Base-by-base conservation (phyloP, 805 yeast species). In the Saccharomyces kudriavzevii region DNA sequence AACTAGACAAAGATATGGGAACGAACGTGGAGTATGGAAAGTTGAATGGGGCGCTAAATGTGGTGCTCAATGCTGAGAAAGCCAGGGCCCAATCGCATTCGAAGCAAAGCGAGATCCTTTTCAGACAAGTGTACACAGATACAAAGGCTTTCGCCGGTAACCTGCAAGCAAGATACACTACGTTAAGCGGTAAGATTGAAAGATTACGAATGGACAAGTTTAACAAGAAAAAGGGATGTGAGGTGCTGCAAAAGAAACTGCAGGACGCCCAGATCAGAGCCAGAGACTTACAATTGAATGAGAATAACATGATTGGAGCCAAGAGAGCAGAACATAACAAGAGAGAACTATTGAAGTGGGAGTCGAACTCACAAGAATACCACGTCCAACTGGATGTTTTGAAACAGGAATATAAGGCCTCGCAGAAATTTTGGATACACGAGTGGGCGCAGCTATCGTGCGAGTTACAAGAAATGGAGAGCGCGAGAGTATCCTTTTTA, bases 381-480 rank as follows among this genome's bases (percentile, higher is more conserved):
- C 55, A 57, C 29, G 46, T 55, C 24, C 67, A 68, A 53, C 48
- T 67, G 25, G 64, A 62, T 50, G 65, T 69, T 2, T 45, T 64
- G 47, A 62, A 58, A 50, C 66, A 64, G 27, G 72, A 69, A 52
- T 66, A 62, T 50, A 67, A 64, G 51, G 67, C 70, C 1, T 62
- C 70, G 1, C 62, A 64, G 51, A 61, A 59, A 31, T 65, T 57
- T 51, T 70, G 72, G 70, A 56, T 67, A 45, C 54, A 57, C 24
- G 72, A 68, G 52, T 70, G 73, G 73, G 60, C 62, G 8, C 56
- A 48, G 14, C 47, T 66, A 1, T 57, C 67, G 4, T 49, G 53
- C 3, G 66, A 62, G 31, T 54, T 69, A 26, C 71, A 69, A 55
- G 65, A 63, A 30, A 60, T 68, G 60, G 72, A 69, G 45, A 52